A percentile compares a stretch with the other conserved stretches of the same genome.
Conservation (phyloP, 495 filamentous ascomycete species). For the Penicillium egyptiacum region DNA sequence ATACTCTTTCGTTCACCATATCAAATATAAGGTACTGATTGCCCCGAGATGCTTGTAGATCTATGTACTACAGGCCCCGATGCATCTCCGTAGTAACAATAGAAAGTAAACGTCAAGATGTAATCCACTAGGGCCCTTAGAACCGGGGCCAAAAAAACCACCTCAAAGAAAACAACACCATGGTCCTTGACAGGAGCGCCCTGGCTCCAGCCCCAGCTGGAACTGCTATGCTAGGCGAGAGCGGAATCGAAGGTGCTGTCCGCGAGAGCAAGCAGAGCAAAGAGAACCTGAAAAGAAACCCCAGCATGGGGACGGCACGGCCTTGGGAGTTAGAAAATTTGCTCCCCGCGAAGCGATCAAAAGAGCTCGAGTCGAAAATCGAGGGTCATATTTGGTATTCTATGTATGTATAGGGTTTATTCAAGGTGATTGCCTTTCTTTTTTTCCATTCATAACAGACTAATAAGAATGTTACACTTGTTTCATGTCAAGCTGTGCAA, state of each 20-base stretch:
- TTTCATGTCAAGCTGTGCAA: not conserved
- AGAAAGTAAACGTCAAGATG: not conserved
- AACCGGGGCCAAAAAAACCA: not conserved
- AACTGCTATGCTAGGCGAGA: slow-evolving; percentile 21
- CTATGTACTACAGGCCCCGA: not conserved
- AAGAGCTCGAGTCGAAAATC: not conserved
- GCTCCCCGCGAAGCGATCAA: not conserved
- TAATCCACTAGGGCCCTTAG: not conserved
- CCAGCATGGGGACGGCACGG: no score
- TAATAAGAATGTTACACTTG: not conserved
- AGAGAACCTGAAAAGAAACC: not conserved
- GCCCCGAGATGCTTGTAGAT: no score
- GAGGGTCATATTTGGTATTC: not conserved
- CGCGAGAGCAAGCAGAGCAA: slow-evolving; percentile 7
- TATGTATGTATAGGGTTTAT: not conserved
- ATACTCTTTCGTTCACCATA: not conserved
- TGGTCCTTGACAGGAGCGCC: slow-evolving; percentile 7
- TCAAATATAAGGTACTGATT: not conserved
- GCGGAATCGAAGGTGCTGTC: slow-evolving; percentile 18
- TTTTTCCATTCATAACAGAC: not conserved
- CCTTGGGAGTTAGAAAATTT: no score
- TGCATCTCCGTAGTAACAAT: not conserved
- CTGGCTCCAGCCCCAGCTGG: slow-evolving; percentile 16
- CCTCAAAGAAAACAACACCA: not conserved
- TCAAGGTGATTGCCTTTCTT: not conserved